These are phyloP conservation scores for Stereocaulon alpinum DNA, from an alignment of 495 filamentous ascomycete species.

Conservation along the genomic window DNA sequence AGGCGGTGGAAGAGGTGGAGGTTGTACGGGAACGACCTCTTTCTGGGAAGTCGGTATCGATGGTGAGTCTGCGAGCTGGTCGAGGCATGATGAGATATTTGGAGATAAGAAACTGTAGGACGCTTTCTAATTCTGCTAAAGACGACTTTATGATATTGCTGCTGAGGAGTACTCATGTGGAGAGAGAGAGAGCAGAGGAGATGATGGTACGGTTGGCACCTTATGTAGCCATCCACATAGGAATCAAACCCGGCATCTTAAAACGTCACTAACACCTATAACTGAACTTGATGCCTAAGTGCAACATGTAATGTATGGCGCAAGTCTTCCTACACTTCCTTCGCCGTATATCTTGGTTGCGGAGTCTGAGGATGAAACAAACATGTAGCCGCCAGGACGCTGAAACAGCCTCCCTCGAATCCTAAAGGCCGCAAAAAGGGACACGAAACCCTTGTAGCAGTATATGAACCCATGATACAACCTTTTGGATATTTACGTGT, in stretches of 20 bases:
- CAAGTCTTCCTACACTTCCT: background rate
- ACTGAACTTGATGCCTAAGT: background rate
- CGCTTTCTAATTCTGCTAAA: background rate
- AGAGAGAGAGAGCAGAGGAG: background rate
- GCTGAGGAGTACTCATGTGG: background rate
- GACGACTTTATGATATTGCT: background rate
- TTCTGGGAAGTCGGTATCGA: background rate
- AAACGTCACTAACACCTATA: background rate
- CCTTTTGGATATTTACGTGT: background rate
- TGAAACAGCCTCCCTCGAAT: background rate
- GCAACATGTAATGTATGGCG: background rate
- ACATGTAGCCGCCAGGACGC: background rate
- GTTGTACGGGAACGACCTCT: slow-evolving; percentile 13
- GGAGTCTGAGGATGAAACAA: slow-evolving; percentile 1
- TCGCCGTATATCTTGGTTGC: slow-evolving; percentile 1
- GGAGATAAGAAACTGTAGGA: background rate
- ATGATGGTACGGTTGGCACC: background rate
- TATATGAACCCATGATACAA: background rate
- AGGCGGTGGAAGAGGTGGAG: slow-evolving; percentile 2
- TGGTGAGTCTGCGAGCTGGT: background rate
- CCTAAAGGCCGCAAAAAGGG: background rate
- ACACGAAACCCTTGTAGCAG: background rate
- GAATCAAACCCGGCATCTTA: background rate
- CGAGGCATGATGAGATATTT: background rate
- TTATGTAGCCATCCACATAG: background rate